phyloP scores from a whole-genome alignment of 192 early-diverging fungal species.

The Rhizophagus sp. region DNA sequence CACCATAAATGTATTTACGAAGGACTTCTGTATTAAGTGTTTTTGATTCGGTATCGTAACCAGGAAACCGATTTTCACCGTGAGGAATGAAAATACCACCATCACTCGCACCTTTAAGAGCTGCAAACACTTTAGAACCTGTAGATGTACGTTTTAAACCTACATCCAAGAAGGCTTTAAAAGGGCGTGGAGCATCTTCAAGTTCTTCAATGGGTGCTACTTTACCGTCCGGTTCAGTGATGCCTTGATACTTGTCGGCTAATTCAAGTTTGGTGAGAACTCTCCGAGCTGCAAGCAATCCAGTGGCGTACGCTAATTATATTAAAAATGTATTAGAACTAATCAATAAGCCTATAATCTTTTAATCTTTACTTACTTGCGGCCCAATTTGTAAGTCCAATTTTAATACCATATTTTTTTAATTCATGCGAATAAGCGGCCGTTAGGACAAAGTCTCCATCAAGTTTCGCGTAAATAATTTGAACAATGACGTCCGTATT shows the following conservation, averaged over 20 bases:
- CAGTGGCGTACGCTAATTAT: slow-evolving; percentile 88
- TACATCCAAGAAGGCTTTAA: slow-evolving; percentile 97
- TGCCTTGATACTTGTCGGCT: slow-evolving; percentile 96
- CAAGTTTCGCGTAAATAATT: slow-evolving; percentile 97
- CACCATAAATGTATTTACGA: slow-evolving; percentile 96
- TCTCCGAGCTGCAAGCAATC: slow-evolving; percentile 96
- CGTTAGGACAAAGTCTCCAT: slow-evolving; percentile 93
- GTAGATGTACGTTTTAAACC: slow-evolving; percentile 97
- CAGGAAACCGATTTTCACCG: slow-evolving; percentile 96
- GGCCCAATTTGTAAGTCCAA: slow-evolving; percentile 99
- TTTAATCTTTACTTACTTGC: slow-evolving; percentile 46
- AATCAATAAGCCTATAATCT: not conserved
- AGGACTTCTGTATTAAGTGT: slow-evolving; percentile 89
- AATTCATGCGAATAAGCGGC: slow-evolving; percentile 98
- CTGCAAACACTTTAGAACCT: slow-evolving; percentile 95
- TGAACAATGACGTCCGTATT: slow-evolving; percentile 97
- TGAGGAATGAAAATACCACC: slow-evolving; percentile 98
- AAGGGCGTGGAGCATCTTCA: slow-evolving; percentile 93
- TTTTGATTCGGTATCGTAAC: slow-evolving; percentile 88
- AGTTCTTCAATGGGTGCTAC: slow-evolving; percentile 83
- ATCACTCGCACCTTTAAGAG: slow-evolving; percentile 98
- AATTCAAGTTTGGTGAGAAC: slow-evolving; percentile 92
- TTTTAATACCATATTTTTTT: slow-evolving; percentile 91
- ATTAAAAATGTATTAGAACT: slow-evolving; percentile 21
- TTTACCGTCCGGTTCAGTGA: slow-evolving; percentile 87